A percentile compares a stretch with the other conserved stretches of the same genome.
Conservation (phyloP, 2,329 filamentous ascomycete species). For the Trichothecium roseum region DNA sequence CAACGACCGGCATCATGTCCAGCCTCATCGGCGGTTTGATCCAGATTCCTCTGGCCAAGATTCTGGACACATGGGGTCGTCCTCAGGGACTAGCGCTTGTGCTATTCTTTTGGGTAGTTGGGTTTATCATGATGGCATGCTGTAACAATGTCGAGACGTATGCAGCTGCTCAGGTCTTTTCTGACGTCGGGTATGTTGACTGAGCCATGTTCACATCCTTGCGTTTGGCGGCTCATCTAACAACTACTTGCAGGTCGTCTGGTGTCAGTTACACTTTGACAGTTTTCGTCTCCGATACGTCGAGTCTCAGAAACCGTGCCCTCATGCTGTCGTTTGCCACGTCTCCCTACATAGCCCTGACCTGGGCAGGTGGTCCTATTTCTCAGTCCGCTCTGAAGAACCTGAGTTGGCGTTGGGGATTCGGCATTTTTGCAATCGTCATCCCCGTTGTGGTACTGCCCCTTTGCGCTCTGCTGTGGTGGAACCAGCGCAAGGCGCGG, state of each 20-base stretch:
- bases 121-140: slow-evolving; percentile 55
- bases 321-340: slow-evolving; percentile 53
- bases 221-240: slow-evolving; percentile 45
- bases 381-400: slow-evolving; percentile 38
- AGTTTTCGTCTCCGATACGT: slow-evolving; percentile 60
- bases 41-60: slow-evolving; percentile 54
- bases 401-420: slow-evolving; percentile 58
- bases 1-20: slow-evolving; percentile 43
- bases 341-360: slow-evolving; percentile 56
- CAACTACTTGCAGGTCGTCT: slow-evolving; percentile 36
- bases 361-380: slow-evolving; percentile 52
- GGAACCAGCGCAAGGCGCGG: slow-evolving; percentile 48
- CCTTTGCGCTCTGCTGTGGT: slow-evolving; percentile 42
- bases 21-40: slow-evolving; percentile 44
- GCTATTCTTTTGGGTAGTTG: slow-evolving; percentile 35
- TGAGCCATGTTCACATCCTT: slow-evolving; percentile 34
- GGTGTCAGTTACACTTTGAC: slow-evolving; percentile 30
- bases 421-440: slow-evolving; percentile 56
- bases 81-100: slow-evolving; percentile 49
- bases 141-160: slow-evolving; percentile 51
- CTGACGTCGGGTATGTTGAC: slow-evolving; percentile 42
- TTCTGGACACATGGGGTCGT: slow-evolving; percentile 56
- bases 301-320: slow-evolving; percentile 53
- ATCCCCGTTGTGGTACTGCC: slow-evolving; percentile 46
- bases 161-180: slow-evolving; percentile 56